phyloP scores from a whole-genome alignment of 2,329 filamentous ascomycete genomes.

The Sporothrix brasiliensis region DNA sequence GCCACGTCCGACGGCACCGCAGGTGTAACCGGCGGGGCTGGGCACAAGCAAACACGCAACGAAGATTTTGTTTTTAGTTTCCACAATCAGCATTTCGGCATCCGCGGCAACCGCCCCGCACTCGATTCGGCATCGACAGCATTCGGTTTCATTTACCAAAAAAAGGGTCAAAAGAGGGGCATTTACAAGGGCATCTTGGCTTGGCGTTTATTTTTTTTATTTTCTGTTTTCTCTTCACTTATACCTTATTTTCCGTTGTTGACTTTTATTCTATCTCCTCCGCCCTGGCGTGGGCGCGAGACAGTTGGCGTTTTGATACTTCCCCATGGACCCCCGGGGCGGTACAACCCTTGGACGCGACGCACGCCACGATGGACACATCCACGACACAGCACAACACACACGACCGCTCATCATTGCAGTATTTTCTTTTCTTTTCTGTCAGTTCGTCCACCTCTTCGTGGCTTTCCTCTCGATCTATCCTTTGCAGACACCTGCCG shows the following conservation, averaged over 20 bases:
- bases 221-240: background rate
- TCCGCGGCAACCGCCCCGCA: background rate
- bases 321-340: background rate
- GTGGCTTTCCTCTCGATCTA: background rate
- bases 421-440: background rate
- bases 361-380: slow-evolving; percentile 11
- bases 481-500: background rate
- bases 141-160: background rate
- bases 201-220: slow-evolving; percentile 12
- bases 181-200: slow-evolving; percentile 4
- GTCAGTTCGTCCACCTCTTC: background rate
- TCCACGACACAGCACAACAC: slow-evolving; percentile 3
- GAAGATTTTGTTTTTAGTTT: background rate
- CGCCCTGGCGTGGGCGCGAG: background rate
- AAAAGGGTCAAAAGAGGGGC: background rate
- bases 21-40: slow-evolving; percentile 47
- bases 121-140: background rate
- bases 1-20: slow-evolving; percentile 53
- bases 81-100: background rate
- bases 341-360: background rate
- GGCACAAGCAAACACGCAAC: background rate
- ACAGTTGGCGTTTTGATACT: slow-evolving; percentile 12
- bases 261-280: background rate
- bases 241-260: background rate
- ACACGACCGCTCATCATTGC: background rate